Conservation (phyloP, 1,139 yeast species). For the Suhomyces guaymorum region DNA sequence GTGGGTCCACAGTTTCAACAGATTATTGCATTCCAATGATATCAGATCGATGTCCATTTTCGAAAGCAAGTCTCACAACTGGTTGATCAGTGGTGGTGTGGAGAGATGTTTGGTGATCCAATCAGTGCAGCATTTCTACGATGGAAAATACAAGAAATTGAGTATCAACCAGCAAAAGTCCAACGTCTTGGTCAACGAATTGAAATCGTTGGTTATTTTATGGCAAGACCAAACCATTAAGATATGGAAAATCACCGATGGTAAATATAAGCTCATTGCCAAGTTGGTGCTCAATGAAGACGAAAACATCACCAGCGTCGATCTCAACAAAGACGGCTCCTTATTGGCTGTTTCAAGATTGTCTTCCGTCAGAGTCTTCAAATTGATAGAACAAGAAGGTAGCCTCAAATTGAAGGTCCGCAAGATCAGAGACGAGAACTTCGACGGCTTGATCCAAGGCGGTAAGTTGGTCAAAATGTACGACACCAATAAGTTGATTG, state of each 20-base stretch:
- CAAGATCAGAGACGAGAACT: conserved; percentile 53
- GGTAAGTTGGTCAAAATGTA: conserved; percentile 54
- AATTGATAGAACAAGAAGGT: conserved; percentile 29
- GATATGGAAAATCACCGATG: conserved; percentile 66
- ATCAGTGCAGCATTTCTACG: conserved; percentile 66
- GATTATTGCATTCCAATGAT: conserved; percentile 87
- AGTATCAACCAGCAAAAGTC: conserved; percentile 65
- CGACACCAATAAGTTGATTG: conserved; percentile 46
- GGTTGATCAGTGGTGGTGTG: conserved; percentile 86
- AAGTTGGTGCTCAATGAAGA: conserved; percentile 72
- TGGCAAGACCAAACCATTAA: conserved; percentile 86
- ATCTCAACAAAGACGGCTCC: conserved; percentile 66
- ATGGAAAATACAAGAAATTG: conserved; percentile 72
- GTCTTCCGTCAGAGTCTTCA: conserved; percentile 68
- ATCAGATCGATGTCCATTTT: conserved; percentile 75
- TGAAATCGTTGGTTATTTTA: conserved; percentile 57
- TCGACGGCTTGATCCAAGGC: conserved; percentile 52
- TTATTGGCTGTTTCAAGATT: conserved; percentile 72
- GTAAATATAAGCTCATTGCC: conserved; percentile 53
- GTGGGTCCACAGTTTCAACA: conserved; percentile 81
- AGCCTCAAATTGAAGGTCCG: conserved; percentile 47
- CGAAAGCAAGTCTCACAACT: conserved; percentile 68
- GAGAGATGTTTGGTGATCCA: conserved; percentile 78
- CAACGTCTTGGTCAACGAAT: conserved; percentile 52
- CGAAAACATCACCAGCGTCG: conserved; percentile 73